phyloP scores from a whole-genome alignment of 2,329 filamentous ascomycete genomes.

The Exophiala viscosa region DNA sequence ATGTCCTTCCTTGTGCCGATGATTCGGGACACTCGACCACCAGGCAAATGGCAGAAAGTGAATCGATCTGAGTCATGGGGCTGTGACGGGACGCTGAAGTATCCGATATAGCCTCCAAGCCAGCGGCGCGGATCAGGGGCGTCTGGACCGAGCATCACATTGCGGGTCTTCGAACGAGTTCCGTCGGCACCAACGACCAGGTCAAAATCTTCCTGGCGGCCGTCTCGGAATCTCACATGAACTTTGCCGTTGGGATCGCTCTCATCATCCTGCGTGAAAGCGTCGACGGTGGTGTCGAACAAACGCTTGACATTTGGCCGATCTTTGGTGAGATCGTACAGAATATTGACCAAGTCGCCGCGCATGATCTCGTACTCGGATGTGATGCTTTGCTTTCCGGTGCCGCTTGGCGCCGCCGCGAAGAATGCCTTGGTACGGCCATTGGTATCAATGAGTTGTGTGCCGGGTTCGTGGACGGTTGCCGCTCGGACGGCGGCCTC shows the following conservation, averaged over 20 bases:
- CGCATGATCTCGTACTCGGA: constrained; percentile 61
- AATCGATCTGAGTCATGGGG: constrained; percentile 22
- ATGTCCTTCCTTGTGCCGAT: constrained; percentile 22
- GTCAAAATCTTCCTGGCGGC: constrained; percentile 45
- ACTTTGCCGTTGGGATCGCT: constrained; percentile 28
- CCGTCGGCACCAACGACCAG: constrained; percentile 57
- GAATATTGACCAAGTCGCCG: constrained; percentile 51
- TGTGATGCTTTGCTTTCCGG: constrained; percentile 39
- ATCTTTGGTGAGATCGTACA: constrained; percentile 39
- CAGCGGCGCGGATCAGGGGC: constrained; percentile 22
- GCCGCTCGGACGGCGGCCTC: constrained; percentile 39
- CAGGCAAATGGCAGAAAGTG: constrained; percentile 24
- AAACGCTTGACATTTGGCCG: constrained; percentile 30
- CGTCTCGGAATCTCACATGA: constrained; percentile 43
- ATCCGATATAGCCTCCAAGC: constrained; percentile 28
- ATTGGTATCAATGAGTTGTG: constrained; percentile 44
- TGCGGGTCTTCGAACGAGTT: constrained; percentile 48
- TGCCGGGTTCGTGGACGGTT: constrained; percentile 47
- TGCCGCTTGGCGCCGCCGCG: constrained; percentile 33
- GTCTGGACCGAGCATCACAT: constrained; percentile 35
- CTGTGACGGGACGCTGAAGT: constrained; percentile 30
- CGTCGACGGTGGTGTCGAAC: constrained; percentile 34
- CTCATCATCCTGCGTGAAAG: constrained; percentile 34
- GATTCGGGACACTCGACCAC: constrained; percentile 27
- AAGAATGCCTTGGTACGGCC: constrained; percentile 43